phyloP scores from a whole-genome alignment of 306 rosid species.

The Dryas alaskensis region DNA sequence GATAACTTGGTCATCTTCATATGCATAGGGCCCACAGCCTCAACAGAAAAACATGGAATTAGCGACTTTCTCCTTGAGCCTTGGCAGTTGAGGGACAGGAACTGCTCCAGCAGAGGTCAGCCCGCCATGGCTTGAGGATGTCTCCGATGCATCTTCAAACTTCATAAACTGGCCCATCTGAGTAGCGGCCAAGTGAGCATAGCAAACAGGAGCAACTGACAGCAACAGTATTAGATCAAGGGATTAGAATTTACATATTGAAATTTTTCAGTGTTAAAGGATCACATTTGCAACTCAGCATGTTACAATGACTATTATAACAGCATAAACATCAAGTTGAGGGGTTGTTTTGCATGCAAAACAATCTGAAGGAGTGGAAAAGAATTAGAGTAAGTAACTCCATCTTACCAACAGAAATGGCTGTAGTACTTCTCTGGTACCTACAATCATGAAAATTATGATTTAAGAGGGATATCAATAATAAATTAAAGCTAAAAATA shows the following conservation, averaged over 20 bases:
- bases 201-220: slow-evolving; percentile 94
- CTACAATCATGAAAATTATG: slow-evolving; percentile 33
- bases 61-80: slow-evolving; percentile 46
- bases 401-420: slow-evolving; percentile 76
- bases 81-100: slow-evolving; percentile 76
- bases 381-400: neutral
- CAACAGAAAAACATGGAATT: slow-evolving; percentile 87
- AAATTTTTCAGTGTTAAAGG: neutral
- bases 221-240: neutral
- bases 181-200: slow-evolving; percentile 87
- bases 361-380: neutral
- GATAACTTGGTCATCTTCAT: neutral
- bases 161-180: slow-evolving; percentile 76
- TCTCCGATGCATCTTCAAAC: slow-evolving; percentile 77
- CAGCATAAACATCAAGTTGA: neutral
- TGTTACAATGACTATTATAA: neutral
- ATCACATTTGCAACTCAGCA: neutral
- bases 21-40: neutral
- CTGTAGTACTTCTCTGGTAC: slow-evolving; percentile 94
- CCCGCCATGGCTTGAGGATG: slow-evolving; percentile 79
- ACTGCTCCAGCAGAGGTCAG: slow-evolving; percentile 48
- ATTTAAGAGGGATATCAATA: neutral
- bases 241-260: neutral
- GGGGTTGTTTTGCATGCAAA: neutral
- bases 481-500: neutral